Evolutionary conservation across 1,139 yeast genomes (phyloP), one percentile per base, ranked within the genome.

Genomic region (Nakaseomyces glabratus): DNA sequence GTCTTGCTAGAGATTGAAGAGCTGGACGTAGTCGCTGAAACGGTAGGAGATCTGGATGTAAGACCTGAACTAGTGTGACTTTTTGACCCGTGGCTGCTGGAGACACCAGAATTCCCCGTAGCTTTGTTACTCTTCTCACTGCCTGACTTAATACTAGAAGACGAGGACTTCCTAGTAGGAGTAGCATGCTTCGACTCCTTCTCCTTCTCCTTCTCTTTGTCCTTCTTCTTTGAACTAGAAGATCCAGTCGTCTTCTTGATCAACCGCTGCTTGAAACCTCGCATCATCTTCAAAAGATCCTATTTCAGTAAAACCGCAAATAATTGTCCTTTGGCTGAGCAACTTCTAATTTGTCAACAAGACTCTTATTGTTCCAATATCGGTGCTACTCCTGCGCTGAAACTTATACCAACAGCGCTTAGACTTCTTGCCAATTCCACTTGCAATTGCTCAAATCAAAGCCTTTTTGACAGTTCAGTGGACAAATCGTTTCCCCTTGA

Each of bases 251-350:
- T 52, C 47, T 51, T 53, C 49, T 52, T 54, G 30, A 52, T 54
- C 41, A 54, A 41, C 43, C 65, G 61, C 47, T 64, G 68, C 47
- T 63, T 64, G 44, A 64, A 63, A 29, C 68, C 68, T 49, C 65
- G 65, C 68, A 64, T 64, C 68, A 64, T 64, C 47, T 58, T 61
- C 52, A 35, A 28, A n/a, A n/a, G n/a, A n/a, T n/a, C n/a, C n/a
- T n/a, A n/a, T n/a, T n/a, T n/a, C n/a, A n/a, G n/a, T n/a, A n/a
- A n/a, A n/a, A n/a, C n/a, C n/a, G n/a, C n/a, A n/a, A n/a, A n/a
- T n/a, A n/a, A n/a, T n/a, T n/a, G n/a, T n/a, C n/a, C n/a, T n/a
- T n/a, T n/a, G n/a, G n/a, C n/a, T n/a, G n/a, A n/a, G n/a, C n/a
- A n/a, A n/a, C n/a, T n/a, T n/a, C n/a, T n/a, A n/a, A n/a, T n/a